Evolutionary conservation across 2,329 filamentous ascomycete genomes (phyloP).

Genomic region (Pseudogymnoascus sp.): DNA sequence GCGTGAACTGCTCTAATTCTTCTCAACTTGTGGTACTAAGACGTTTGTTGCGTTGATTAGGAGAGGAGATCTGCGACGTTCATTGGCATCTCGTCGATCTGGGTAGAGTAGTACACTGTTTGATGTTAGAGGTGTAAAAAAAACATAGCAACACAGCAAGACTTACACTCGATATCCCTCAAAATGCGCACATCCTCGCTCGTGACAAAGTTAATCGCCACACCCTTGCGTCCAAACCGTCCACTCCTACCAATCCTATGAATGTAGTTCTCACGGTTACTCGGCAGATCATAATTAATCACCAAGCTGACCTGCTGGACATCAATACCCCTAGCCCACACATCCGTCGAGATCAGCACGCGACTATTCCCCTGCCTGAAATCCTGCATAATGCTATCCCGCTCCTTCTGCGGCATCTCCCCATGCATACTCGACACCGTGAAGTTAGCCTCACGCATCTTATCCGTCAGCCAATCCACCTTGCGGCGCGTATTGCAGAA

Average conservation of each 20-base stretch:
- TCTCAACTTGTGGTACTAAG: not conserved
- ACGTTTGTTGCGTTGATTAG: constrained; percentile 12
- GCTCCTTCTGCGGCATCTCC: constrained; percentile 97
- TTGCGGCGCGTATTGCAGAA: constrained; percentile 99
- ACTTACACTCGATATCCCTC: constrained; percentile 85
- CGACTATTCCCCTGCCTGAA: constrained; percentile 94
- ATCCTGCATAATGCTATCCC: constrained; percentile 98
- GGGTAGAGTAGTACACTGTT: constrained; percentile 63
- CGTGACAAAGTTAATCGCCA: constrained; percentile 99
- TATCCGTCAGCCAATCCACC: constrained; percentile 98
- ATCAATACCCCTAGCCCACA: constrained; percentile 97
- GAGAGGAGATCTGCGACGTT: constrained; percentile 45
- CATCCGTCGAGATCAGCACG: constrained; percentile 93
- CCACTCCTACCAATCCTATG: constrained; percentile 95
- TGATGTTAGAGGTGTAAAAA: constrained; percentile 19
- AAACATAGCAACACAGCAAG: not conserved
- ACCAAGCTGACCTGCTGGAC: constrained; percentile 97
- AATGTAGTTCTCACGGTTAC: constrained; percentile 99
- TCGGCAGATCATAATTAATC: constrained; percentile 97
- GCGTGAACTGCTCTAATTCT: not conserved
- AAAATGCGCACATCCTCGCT: constrained; percentile 96
- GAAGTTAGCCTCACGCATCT: constrained; percentile 98
- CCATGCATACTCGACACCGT: constrained; percentile 98
- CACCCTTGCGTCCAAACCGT: constrained; percentile 93
- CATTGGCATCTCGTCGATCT: constrained; percentile 79